These are phyloP conservation scores for Nowakowskiella sp. DNA, from an alignment of 192 early-diverging fungal species.

Conservation along the genomic window DNA sequence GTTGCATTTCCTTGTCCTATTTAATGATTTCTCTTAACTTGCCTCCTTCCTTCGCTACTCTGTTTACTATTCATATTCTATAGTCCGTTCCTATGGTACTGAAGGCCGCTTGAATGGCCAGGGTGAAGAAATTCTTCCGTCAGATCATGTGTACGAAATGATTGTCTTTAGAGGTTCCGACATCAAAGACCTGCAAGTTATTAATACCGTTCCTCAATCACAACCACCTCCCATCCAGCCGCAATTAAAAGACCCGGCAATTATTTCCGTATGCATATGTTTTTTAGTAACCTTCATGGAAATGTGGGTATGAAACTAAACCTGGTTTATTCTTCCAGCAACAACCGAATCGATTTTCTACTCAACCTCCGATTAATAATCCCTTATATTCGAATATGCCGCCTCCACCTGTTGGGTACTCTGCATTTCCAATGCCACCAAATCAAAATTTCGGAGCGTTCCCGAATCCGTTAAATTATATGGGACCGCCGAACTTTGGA, in stretches of 20 bases:
- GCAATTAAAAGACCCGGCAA: conserved; percentile 70
- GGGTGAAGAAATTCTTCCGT: conserved; percentile 76
- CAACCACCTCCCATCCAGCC: background rate
- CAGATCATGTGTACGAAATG: conserved; percentile 78
- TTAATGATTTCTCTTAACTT: conserved; percentile 10
- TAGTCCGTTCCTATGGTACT: conserved; percentile 89
- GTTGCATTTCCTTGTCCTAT: background rate
- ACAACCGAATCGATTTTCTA: too few species aligned
- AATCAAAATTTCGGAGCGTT: too few species aligned
- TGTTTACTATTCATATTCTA: background rate
- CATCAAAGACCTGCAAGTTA: conserved; percentile 75
- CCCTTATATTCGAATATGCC: too few species aligned
- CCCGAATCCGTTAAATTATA: too few species aligned
- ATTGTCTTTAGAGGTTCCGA: conserved; percentile 93
- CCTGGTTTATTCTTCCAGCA: too few species aligned
- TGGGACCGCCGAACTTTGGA: too few species aligned
- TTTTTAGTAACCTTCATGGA: background rate
- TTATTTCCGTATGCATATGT: conserved; percentile 32
- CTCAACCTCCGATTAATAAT: too few species aligned
- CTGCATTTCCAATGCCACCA: background rate
- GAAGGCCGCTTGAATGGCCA: conserved; percentile 78
- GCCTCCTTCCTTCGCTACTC: background rate
- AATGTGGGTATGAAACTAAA: too few species aligned
- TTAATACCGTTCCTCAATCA: too few species aligned
- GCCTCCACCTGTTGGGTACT: background rate